phyloP scores from a whole-genome alignment of 2,329 filamentous ascomycete genomes.

The Xylariales sp. region DNA sequence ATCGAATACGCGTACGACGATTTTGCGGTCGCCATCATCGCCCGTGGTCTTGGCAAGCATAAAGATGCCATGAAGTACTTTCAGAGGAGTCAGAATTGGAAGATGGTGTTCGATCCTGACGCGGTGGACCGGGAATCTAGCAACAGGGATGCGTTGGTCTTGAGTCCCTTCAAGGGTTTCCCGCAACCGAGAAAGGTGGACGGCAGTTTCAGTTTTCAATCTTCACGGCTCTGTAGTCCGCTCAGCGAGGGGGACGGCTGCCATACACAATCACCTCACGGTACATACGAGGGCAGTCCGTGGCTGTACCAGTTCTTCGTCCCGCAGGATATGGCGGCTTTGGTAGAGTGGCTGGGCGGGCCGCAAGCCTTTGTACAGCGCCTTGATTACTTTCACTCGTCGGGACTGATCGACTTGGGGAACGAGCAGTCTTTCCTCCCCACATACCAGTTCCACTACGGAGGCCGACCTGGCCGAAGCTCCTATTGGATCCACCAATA shows the following conservation, averaged over 20 bases:
- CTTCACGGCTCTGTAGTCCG: constrained; percentile 58
- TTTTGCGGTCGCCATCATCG: constrained; percentile 63
- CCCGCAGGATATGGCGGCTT: constrained; percentile 36
- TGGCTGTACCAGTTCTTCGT: constrained; percentile 73
- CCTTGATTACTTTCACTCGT: constrained; percentile 62
- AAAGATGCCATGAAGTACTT: constrained; percentile 58
- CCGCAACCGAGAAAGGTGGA: constrained; percentile 64
- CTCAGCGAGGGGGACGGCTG: constrained; percentile 42
- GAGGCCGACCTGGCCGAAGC: constrained; percentile 55
- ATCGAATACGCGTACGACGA: constrained; percentile 81
- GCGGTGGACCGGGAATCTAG: constrained; percentile 28
- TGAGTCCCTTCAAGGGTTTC: constrained; percentile 60
- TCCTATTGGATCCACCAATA: constrained; percentile 56
- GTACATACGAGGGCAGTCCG: constrained; percentile 40
- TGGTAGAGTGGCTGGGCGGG: constrained; percentile 49
- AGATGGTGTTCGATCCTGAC: constrained; percentile 56
- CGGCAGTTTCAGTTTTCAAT: constrained; percentile 63
- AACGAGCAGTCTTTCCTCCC: constrained; percentile 55
- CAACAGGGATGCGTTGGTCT: neutral
- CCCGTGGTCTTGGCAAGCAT: constrained; percentile 48
- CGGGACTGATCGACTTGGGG: constrained; percentile 64
- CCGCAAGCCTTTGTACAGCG: constrained; percentile 50
- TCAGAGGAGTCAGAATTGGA: constrained; percentile 61
- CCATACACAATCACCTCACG: constrained; percentile 38
- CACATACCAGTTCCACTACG: constrained; percentile 60